These are phyloP conservation scores for Mercurialis annua DNA, from an alignment of 345 rosid genomes.

Conservation along the genomic window DNA sequence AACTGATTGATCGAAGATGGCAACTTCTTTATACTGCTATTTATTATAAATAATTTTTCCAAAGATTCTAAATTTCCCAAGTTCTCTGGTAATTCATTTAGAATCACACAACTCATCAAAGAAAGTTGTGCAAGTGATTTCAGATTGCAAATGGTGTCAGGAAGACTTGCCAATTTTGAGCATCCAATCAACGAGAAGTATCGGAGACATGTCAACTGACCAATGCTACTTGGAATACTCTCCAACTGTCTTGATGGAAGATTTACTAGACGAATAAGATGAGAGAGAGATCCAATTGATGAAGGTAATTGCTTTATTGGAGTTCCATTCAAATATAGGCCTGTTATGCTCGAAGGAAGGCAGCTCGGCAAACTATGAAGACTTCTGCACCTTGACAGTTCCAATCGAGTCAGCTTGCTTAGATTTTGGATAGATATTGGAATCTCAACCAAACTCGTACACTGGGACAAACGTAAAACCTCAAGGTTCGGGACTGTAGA, in stretches of 20 bases:
- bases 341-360: too few relatives aligned
- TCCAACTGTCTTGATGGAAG: constrained; percentile 12
- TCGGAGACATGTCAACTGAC: constrained; percentile 26
- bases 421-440: not conserved
- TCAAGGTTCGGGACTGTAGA: constrained; percentile 1
- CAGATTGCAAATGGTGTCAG: constrained; percentile 9
- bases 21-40: too few relatives aligned
- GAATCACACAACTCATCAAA: not conserved
- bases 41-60: too few relatives aligned
- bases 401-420: not conserved
- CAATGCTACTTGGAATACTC: constrained; percentile 26
- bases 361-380: too few relatives aligned
- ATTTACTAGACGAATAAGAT: not conserved
- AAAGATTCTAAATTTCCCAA: too few relatives aligned
- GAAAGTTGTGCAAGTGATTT: not conserved
- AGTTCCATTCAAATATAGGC: too few relatives aligned
- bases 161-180: constrained; percentile 29
- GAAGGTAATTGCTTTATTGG: too few relatives aligned
- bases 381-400: not conserved
- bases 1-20: too few relatives aligned
- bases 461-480: not conserved
- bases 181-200: constrained; percentile 19
- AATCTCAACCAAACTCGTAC: not conserved
- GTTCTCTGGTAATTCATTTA: not conserved
- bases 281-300: not conserved